Percentiles rank a stretch among this genome's conserved stretches.
Conservation (phyloP, 2,329 filamentous ascomycete species). For the Madurella fahalii region DNA sequence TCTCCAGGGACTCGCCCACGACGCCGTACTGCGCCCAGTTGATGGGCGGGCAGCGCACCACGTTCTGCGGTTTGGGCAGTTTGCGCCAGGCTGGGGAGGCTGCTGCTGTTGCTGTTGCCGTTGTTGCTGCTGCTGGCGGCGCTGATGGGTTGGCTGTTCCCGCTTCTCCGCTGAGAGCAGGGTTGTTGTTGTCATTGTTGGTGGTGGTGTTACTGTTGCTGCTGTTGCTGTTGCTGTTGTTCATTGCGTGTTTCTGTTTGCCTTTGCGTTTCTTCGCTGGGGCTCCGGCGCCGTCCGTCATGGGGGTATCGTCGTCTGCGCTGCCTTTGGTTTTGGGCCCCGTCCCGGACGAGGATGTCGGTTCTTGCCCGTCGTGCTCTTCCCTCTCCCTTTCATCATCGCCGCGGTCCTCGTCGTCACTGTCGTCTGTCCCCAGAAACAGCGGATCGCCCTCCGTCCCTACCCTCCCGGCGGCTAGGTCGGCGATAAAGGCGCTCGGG, state of each 20-base stretch:
- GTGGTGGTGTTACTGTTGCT: background rate
- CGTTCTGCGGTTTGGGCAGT: slow-evolving; percentile 73
- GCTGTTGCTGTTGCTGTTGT: background rate
- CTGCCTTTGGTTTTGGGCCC: background rate
- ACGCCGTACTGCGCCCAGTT: slow-evolving; percentile 95
- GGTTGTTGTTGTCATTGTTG: background rate
- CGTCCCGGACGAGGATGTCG: slow-evolving; percentile 12
- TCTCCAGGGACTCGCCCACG: slow-evolving; percentile 79
- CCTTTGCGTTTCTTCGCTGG: too few species aligned
- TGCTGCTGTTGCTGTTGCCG: too few species aligned
- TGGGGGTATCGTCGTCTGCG: slow-evolving; percentile 3
- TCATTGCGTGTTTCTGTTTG: too few species aligned
- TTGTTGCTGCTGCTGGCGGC: too few species aligned
- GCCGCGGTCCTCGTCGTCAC: slow-evolving; percentile 30
- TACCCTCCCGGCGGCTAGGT: slow-evolving; percentile 61
- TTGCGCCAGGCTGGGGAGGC: slow-evolving; percentile 59
- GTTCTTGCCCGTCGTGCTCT: background rate
- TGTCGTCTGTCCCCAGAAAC: slow-evolving; percentile 22
- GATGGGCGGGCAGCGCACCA: slow-evolving; percentile 81
- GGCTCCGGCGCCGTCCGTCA: background rate
- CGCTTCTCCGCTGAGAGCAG: background rate
- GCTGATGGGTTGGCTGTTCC: background rate
- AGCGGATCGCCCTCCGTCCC: slow-evolving; percentile 36
- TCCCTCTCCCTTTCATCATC: slow-evolving; percentile 30
- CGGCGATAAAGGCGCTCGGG: slow-evolving; percentile 66